phyloP scores from a whole-genome alignment of 2,329 filamentous ascomycete genomes.

The Ceratocystis cacaofunesta region DNA sequence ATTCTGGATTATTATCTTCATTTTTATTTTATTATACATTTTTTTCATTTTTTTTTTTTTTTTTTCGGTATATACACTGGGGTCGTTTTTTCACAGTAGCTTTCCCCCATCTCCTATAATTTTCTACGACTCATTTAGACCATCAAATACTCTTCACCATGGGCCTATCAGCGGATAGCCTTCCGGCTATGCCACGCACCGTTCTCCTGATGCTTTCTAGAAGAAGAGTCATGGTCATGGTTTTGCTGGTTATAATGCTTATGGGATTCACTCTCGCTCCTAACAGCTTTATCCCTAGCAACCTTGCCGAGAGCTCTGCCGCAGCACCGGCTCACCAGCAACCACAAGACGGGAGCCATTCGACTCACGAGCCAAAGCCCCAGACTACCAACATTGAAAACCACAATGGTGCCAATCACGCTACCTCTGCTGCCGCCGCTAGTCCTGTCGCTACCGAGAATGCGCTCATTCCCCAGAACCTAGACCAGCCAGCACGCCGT shows the following conservation, averaged over 20 bases:
- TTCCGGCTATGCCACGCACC: slow-evolving; percentile 7
- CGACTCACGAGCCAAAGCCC: not conserved
- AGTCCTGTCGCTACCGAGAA: not conserved
- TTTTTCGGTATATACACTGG: no score
- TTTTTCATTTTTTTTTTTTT: not conserved
- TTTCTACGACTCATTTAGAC: not conserved
- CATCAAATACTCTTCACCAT: not conserved
- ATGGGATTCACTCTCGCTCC: slow-evolving; percentile 14
- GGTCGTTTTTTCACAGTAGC: not conserved
- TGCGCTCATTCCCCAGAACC: slow-evolving; percentile 9
- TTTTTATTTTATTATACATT: not conserved
- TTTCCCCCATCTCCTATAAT: not conserved
- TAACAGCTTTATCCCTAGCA: slow-evolving; percentile 6
- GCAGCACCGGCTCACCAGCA: slow-evolving; percentile 13
- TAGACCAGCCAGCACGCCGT: slow-evolving; percentile 18
- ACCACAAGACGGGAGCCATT: not conserved
- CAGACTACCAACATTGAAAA: not conserved
- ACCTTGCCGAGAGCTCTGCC: not conserved
- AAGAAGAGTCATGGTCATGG: slow-evolving; percentile 12
- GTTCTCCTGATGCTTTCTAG: slow-evolving; percentile 14
- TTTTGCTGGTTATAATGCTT: slow-evolving; percentile 13
- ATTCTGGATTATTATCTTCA: not conserved
- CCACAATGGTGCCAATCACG: not conserved
- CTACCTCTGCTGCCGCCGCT: slow-evolving; percentile 1
- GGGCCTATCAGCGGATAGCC: slow-evolving; percentile 8